Evolutionary conservation across 148 eudicot genomes (phyloP).

Genomic region (Diospyros kaki): DNA sequence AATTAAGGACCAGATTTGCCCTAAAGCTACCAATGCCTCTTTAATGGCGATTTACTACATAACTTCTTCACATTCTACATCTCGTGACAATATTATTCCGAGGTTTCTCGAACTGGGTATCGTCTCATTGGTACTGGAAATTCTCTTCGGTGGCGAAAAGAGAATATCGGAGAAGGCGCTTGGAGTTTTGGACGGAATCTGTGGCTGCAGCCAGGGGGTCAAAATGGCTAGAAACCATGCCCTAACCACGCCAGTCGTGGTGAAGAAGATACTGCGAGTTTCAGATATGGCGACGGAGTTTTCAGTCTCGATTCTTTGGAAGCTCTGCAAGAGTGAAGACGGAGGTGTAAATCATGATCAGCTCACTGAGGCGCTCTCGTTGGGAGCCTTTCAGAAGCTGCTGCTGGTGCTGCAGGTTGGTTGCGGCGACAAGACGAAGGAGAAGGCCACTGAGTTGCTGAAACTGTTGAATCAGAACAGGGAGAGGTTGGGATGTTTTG

Average conservation of each 20-base stretch:
- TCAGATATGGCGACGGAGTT: slow-evolving; percentile 37
- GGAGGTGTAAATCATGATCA: slow-evolving; percentile 9
- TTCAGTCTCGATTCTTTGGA: slow-evolving; percentile 40
- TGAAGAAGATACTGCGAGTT: slow-evolving; percentile 39
- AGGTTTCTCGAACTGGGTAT: slow-evolving; percentile 47
- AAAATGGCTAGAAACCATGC: slow-evolving; percentile 25
- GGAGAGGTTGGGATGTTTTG: slow-evolving; percentile 38
- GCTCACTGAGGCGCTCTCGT: slow-evolving; percentile 42
- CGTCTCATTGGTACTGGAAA: slow-evolving; percentile 43
- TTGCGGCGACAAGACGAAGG: slow-evolving; percentile 43
- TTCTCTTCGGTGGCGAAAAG: slow-evolving; percentile 46
- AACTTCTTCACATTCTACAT: slow-evolving; percentile 24
- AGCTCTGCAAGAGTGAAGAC: slow-evolving; percentile 30
- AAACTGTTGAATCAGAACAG: slow-evolving; percentile 44
- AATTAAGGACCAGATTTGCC: slow-evolving; percentile 52
- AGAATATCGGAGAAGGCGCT: slow-evolving; percentile 44
- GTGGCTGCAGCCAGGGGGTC: slow-evolving; percentile 24
- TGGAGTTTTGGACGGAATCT: slow-evolving; percentile 33
- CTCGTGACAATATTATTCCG: slow-evolving; percentile 14
- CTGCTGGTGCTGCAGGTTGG: slow-evolving; percentile 52
- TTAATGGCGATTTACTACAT: slow-evolving; percentile 52
- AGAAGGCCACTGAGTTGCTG: slow-evolving; percentile 49
- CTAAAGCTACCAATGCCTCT: slow-evolving; percentile 50
- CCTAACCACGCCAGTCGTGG: slow-evolving; percentile 32
- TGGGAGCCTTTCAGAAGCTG: slow-evolving; percentile 53